These are phyloP conservation scores for Quercus variabilis DNA, from an alignment of 306 rosid species.

Conservation along the genomic window DNA sequence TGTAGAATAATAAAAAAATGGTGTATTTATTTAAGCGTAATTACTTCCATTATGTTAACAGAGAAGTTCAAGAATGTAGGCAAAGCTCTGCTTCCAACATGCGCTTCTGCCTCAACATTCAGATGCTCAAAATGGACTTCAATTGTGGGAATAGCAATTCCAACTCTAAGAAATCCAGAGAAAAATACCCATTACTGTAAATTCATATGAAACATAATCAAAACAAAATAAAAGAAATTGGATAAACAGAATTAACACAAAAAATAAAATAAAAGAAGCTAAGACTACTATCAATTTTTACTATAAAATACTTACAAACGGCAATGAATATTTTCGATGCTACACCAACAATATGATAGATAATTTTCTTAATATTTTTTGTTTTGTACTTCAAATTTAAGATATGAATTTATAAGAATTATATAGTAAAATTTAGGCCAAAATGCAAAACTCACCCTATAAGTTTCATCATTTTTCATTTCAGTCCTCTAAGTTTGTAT, in stretches of 20 bases:
- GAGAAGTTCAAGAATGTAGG: slow-evolving; percentile 52
- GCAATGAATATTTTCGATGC: too few species aligned
- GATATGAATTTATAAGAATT: too few species aligned
- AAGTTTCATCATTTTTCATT: too few species aligned
- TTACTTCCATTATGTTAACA: slow-evolving; percentile 38
- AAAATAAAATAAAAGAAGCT: not conserved
- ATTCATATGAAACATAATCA: not conserved
- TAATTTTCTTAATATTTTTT: too few species aligned
- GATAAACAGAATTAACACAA: not conserved
- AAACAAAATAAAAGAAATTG: not conserved
- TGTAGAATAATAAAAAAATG: not conserved
- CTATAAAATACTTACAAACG: too few species aligned
- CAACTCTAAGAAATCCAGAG: slow-evolving; percentile 41
- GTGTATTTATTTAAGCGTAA: not conserved
- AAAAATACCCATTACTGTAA: not conserved
- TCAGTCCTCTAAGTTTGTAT: too few species aligned
- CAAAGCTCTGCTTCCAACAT: slow-evolving; percentile 62
- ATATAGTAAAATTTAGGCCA: too few species aligned
- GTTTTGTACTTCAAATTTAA: too few species aligned
- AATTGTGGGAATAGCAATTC: slow-evolving; percentile 56
- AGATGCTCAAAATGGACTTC: slow-evolving; percentile 71
- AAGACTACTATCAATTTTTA: too few species aligned
- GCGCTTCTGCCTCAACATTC: slow-evolving; percentile 54
- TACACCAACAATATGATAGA: too few species aligned
- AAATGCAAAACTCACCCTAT: too few species aligned